Base-by-base conservation (phyloP, 305 asterid genomes). In the Rubia balearica region DNA sequence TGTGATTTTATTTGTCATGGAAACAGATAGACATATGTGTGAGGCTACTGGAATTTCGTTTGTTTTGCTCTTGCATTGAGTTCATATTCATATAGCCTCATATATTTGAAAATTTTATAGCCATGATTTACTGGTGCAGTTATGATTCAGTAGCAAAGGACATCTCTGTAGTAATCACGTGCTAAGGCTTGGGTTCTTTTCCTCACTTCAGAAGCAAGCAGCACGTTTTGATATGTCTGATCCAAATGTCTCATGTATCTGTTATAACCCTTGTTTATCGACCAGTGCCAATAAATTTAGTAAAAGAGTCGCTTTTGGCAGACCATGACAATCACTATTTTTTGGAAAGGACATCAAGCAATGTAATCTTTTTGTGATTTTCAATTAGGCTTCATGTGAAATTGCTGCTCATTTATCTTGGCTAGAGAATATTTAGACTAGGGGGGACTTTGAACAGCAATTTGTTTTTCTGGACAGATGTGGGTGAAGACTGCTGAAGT, bases 401-500 rank as follows among this genome's bases (percentile, higher is more conserved):
- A 17, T 64, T 64, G 16, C 41, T 10, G 21, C 8, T 1, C 14
- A 36, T 63, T 17, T 16, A 6, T 63, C 21, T 38, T 36, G 21
- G 49, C 61, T 40, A 13, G 46, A 64, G 48, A 53, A 67, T 17
- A 75, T 69, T 73, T 68, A 27, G 19, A 59, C 14, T 4, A 0
- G 21, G 60, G n/a, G 61, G 24, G 69, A 27, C 30, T 5, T 67
- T 65, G 41, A 62, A 5, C 33, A 11, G 59, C 56, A 48, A 55
- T 74, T 36, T 66, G 36, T 51, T 51, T 51, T 51, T 51, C 1
- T 73, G 36, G 56, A 67, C 90, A 90, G 98, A 79, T 87, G 72
- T 93, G 98, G 98, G 94, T 93, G 77, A 93, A 93, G 72, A 90
- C 88, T 76, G 96, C 96, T 60, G 91, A 93, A 86, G 89, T 89